Evolutionary conservation across 2,329 filamentous ascomycete species (phyloP).

Genomic region (Microsporum audouinii): DNA sequence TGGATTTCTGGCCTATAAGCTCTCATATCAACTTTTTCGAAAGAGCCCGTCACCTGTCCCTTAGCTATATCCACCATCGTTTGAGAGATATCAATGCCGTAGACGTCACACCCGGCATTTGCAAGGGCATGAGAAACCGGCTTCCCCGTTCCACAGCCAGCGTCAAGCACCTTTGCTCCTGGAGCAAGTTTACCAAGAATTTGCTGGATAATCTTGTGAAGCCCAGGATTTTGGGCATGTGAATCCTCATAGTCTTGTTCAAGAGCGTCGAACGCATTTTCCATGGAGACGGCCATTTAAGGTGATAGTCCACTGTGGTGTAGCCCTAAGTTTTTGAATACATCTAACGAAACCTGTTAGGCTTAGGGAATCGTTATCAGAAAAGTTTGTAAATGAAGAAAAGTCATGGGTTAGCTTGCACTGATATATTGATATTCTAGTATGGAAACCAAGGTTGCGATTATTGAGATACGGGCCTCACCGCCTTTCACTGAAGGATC

Average conservation of each 20-base stretch:
- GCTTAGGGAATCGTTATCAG: too few relatives aligned
- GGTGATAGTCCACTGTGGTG: background rate
- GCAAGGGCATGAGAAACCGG: conserved; percentile 12
- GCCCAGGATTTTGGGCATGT: conserved; percentile 8
- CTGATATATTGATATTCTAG: too few relatives aligned
- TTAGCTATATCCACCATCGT: conserved; percentile 13
- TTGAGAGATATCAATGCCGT: conserved; percentile 14
- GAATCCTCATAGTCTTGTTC: conserved; percentile 11
- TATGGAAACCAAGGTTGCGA: too few relatives aligned
- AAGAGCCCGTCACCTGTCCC: conserved; percentile 10
- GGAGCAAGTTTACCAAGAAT: conserved; percentile 5
- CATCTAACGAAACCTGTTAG: too few relatives aligned
- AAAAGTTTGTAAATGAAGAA: too few relatives aligned
- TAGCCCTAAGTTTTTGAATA: background rate
- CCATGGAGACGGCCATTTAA: background rate
- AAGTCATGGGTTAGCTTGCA: too few relatives aligned
- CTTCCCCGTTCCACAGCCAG: conserved; percentile 17
- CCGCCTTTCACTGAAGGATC: too few relatives aligned
- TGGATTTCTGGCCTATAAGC: conserved; percentile 5
- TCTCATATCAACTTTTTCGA: conserved; percentile 15
- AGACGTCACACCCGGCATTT: conserved; percentile 10
- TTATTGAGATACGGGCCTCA: too few relatives aligned
- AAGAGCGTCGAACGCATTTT: background rate
- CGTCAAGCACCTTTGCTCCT: conserved; percentile 11
- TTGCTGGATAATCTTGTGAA: conserved; percentile 7